These are phyloP conservation scores for Candolleomyces aberdarensis DNA, from an alignment of 768 basidiomycete species.

Conservation along the genomic window DNA sequence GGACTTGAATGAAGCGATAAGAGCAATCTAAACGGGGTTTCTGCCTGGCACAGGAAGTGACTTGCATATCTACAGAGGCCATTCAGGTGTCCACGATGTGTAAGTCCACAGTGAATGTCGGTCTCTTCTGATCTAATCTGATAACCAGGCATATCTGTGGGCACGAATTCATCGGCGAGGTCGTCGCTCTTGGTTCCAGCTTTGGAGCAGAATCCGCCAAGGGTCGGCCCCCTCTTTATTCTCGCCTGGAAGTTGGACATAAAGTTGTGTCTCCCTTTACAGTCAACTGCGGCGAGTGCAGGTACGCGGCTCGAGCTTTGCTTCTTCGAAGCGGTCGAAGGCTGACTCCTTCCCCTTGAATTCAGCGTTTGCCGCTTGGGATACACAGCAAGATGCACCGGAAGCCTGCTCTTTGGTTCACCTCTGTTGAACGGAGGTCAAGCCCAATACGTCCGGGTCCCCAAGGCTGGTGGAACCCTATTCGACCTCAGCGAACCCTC, in stretches of 20 bases:
- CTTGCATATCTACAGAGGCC: slow-evolving; percentile 71
- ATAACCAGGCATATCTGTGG: slow-evolving; percentile 57
- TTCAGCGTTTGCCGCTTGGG: slow-evolving; percentile 68
- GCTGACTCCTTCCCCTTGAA: not conserved
- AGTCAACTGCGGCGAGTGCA: slow-evolving; percentile 81
- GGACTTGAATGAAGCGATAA: not conserved
- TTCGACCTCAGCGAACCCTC: slow-evolving; percentile 55
- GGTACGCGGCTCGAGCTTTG: slow-evolving; percentile 42
- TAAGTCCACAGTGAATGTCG: slow-evolving; percentile 25
- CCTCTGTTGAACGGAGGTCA: slow-evolving; percentile 68
- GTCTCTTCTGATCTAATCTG: not conserved
- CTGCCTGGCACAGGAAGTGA: slow-evolving; percentile 49
- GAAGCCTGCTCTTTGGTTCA: slow-evolving; percentile 63
- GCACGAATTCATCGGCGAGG: slow-evolving; percentile 76
- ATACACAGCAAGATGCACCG: slow-evolving; percentile 66
- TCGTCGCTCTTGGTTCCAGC: slow-evolving; percentile 61
- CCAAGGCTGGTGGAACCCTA: slow-evolving; percentile 76
- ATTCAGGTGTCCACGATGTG: slow-evolving; percentile 50
- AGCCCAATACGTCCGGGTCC: slow-evolving; percentile 76
- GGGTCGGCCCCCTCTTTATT: slow-evolving; percentile 61
- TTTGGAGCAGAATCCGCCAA: slow-evolving; percentile 37
- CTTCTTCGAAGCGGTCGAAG: not conserved
- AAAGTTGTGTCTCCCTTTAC: slow-evolving; percentile 82
- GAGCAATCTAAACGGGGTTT: slow-evolving; percentile 1
- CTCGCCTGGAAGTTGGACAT: slow-evolving; percentile 64